phyloP scores from a whole-genome alignment of 2,329 filamentous ascomycete genomes.

The Magnaporthiopsis rhizophila region DNA sequence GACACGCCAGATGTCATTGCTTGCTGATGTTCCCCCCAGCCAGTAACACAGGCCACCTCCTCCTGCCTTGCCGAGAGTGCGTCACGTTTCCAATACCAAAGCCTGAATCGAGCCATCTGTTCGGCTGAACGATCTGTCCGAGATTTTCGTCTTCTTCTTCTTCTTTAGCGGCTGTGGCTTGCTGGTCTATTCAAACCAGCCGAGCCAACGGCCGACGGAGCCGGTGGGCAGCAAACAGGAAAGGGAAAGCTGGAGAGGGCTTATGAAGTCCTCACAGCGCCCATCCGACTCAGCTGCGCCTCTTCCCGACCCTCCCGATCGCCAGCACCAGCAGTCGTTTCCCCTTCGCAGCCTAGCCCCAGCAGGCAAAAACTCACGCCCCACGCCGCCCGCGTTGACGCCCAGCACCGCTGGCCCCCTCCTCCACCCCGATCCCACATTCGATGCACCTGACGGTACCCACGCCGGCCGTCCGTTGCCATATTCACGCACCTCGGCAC shows the following conservation, averaged over 20 bases:
- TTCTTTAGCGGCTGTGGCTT: no score
- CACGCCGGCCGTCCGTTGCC: constrained; percentile 2
- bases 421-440: background rate
- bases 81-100: background rate
- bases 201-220: background rate
- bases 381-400: constrained; percentile 7
- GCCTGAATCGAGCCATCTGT: background rate
- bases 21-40: background rate
- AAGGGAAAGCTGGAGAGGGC: background rate
- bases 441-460: constrained; percentile 8
- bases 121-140: no score
- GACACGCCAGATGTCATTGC: no score
- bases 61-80: background rate
- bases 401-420: constrained; percentile 3
- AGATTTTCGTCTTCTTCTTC: background rate
- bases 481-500: constrained; percentile 1
- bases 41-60: background rate
- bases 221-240: background rate
- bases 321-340: constrained; percentile 10
- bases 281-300: constrained; percentile 5
- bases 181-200: no score
- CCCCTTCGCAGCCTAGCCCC: constrained; percentile 12
- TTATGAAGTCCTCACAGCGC: constrained; percentile 4
- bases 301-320: constrained; percentile 10
- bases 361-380: constrained; percentile 2